Conservation (phyloP, 2,329 filamentous ascomycete species). For the Fusarium xylarioides region DNA sequence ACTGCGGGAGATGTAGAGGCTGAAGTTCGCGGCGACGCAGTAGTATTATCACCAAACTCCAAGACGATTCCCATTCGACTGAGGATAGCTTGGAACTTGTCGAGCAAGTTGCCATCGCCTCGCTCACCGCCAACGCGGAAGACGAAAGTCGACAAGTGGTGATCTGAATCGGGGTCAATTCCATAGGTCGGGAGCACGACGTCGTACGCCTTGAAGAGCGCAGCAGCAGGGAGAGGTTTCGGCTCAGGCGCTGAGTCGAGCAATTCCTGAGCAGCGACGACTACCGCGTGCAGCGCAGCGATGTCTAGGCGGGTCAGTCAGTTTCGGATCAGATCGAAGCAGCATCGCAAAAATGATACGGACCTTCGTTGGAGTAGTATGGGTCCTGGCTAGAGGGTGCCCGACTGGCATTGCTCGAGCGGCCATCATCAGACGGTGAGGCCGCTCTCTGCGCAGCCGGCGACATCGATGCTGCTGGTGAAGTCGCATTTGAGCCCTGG, state of each 20-base stretch:
- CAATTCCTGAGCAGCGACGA: slow-evolving; percentile 74
- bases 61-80: slow-evolving; percentile 76
- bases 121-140: slow-evolving; percentile 78
- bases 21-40: slow-evolving; percentile 38
- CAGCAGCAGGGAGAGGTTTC: slow-evolving; percentile 75
- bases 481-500: slow-evolving; percentile 35
- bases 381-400: slow-evolving; percentile 45
- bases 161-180: slow-evolving; percentile 76
- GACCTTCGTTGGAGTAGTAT: slow-evolving; percentile 71
- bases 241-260: slow-evolving; percentile 65
- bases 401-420: slow-evolving; percentile 41
- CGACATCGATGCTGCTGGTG: slow-evolving; percentile 44
- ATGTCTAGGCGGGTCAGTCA: slow-evolving; percentile 71
- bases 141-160: slow-evolving; percentile 79
- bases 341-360: slow-evolving; percentile 2
- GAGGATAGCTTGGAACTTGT: slow-evolving; percentile 76
- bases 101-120: slow-evolving; percentile 65
- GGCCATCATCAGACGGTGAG: slow-evolving; percentile 43
- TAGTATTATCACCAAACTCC: slow-evolving; percentile 61
- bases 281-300: slow-evolving; percentile 78
- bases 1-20: slow-evolving; percentile 37
- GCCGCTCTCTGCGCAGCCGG: slow-evolving; percentile 33
- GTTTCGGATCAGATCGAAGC: not conserved
- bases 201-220: slow-evolving; percentile 84
- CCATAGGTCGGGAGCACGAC: slow-evolving; percentile 75